Percentiles rank a stretch among this genome's conserved stretches.
Conservation (phyloP, 345 rosid genomes). For the Eucalyptus pauciflora region DNA sequence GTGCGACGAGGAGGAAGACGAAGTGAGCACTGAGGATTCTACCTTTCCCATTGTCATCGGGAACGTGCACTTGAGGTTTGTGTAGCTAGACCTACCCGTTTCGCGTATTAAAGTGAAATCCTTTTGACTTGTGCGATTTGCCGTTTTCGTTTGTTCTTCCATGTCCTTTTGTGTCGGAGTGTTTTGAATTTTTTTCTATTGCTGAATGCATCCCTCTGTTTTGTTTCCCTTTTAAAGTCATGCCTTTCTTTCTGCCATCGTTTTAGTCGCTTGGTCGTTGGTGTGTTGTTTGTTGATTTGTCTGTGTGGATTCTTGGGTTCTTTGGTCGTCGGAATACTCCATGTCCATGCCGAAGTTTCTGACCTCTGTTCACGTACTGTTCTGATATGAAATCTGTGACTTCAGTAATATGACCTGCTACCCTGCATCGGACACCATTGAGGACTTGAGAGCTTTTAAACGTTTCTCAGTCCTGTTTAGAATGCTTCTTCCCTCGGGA, state of each 20-base stretch:
- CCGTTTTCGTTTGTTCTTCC: not conserved
- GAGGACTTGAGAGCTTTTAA: not conserved
- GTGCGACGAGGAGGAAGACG: constrained; percentile 25
- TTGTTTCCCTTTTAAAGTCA: not conserved
- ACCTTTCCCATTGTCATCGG: not conserved
- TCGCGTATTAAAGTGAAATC: not conserved
- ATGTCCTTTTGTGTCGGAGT: not conserved
- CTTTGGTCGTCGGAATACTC: not conserved
- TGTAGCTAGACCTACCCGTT: not conserved
- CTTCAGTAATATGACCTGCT: not conserved
- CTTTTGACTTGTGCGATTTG: not conserved
- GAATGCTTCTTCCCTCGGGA: not conserved
- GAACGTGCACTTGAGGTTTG: not conserved
- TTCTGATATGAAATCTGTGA: not conserved
- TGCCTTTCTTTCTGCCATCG: not conserved
- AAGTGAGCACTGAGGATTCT: constrained; percentile 25
- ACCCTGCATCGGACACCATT: not conserved
- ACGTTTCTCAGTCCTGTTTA: not conserved
- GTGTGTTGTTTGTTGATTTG: not conserved
- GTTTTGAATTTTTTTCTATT: not conserved
- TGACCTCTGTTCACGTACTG: not conserved
- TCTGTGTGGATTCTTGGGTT: not conserved
- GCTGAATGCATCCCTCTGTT: not conserved
- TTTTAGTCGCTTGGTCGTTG: not conserved
- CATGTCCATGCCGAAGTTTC: not conserved